phyloP scores from a whole-genome alignment of 2,329 filamentous ascomycete genomes.

The Diaporthe humulicola region DNA sequence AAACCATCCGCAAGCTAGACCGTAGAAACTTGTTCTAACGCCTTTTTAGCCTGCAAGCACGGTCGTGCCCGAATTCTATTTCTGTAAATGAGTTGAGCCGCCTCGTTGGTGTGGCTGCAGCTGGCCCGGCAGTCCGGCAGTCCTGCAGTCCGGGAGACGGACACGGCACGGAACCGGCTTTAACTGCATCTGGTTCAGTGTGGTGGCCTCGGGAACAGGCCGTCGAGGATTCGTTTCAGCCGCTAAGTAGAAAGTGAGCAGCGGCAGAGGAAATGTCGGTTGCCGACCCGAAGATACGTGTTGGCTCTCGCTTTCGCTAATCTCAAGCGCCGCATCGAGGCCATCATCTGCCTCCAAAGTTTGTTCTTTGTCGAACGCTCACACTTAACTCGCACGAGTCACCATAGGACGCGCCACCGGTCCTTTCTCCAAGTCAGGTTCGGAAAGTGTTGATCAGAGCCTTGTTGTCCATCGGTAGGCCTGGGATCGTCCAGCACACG shows the following conservation, averaged over 20 bases:
- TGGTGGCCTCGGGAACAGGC: neutral
- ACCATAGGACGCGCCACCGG: neutral
- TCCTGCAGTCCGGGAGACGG: neutral
- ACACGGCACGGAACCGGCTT: slow-evolving; percentile 1
- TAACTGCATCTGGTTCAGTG: slow-evolving; percentile 2
- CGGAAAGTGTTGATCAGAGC: neutral
- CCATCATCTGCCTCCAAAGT: neutral
- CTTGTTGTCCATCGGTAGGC: neutral
- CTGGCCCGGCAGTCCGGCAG: neutral
- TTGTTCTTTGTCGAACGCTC: neutral
- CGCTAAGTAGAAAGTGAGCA: neutral
- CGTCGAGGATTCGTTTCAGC: neutral
- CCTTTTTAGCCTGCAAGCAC: too few species aligned
- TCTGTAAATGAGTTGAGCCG: neutral
- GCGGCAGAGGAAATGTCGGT: neutral
- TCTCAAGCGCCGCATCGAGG: neutral
- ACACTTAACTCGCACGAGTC: neutral
- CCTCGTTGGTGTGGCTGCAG: neutral
- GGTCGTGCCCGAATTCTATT: neutral
- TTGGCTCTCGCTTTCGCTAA: slow-evolving; percentile 2
- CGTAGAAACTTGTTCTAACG: neutral
- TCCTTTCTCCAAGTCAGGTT: neutral
- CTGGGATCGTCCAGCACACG: neutral
- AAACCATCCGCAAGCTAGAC: too few species aligned
- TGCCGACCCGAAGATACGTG: neutral